Evolutionary conservation across 768 basidiomycete genomes (phyloP).

Genomic region (Thelephora ganbajun): DNA sequence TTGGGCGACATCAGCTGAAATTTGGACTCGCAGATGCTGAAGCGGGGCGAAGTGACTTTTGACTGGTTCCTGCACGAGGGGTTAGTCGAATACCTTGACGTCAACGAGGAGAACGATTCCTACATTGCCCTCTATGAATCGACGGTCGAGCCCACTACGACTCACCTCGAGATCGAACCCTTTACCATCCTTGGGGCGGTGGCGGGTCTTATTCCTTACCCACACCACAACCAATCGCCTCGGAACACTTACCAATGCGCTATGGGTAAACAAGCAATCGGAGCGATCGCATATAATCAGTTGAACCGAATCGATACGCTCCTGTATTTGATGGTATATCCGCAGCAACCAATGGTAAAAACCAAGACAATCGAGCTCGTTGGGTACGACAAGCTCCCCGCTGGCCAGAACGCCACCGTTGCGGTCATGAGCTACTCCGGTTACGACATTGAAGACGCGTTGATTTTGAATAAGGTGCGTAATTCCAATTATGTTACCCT

Average conservation of each 20-base stretch:
- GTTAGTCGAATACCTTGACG: conserved; percentile 94
- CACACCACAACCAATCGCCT: conserved; percentile 98
- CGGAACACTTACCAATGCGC: conserved; percentile 99
- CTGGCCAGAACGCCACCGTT: conserved; percentile 95
- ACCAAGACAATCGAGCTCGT: conserved; percentile 96
- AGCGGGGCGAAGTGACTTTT: conserved; percentile 65
- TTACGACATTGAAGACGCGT: conserved; percentile 98
- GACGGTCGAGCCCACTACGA: conserved; percentile 69
- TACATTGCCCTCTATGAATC: conserved; percentile 90
- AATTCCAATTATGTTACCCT: not conserved
- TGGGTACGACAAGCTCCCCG: conserved; percentile 92
- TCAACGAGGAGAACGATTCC: conserved; percentile 98
- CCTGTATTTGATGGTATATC: conserved; percentile 94
- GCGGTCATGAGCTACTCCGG: conserved; percentile 99
- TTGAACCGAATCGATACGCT: conserved; percentile 95
- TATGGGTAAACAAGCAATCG: conserved; percentile 99
- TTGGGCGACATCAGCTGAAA: not conserved
- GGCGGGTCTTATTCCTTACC: conserved; percentile 96
- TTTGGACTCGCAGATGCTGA: conserved; percentile 47
- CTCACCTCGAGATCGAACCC: conserved; percentile 96
- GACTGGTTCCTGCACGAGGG: conserved; percentile 90
- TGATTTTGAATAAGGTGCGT: conserved; percentile 83
- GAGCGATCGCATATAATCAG: conserved; percentile 96
- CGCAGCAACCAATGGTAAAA: conserved; percentile 99
- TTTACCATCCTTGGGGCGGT: conserved; percentile 97